Evolutionary conservation across 1,284 basidiomycete species (phyloP).

Genomic region (Puccinia horiana): DNA sequence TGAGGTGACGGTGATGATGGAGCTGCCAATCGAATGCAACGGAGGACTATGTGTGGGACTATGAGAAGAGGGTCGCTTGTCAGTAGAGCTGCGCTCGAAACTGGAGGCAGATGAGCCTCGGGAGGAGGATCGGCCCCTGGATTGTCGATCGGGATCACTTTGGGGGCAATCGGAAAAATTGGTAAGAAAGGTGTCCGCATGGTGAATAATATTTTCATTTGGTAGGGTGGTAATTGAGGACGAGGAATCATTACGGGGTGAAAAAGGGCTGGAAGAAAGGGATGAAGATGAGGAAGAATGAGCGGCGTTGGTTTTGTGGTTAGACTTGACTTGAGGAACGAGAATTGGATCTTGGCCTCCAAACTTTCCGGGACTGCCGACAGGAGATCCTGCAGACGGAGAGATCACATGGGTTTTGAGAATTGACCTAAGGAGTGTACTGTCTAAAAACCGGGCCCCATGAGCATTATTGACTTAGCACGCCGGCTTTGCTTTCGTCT

Average conservation of each 20-base stretch:
- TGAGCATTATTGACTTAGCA: conserved; percentile 42
- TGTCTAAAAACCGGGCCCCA: conserved; percentile 40
- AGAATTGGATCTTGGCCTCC: conserved; percentile 35
- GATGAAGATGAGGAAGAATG: conserved; percentile 45
- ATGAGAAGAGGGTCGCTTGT: conserved; percentile 39
- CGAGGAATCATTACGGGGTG: conserved; percentile 39
- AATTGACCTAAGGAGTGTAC: conserved; percentile 16
- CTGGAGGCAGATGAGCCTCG: conserved; percentile 48
- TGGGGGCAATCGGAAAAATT: background rate
- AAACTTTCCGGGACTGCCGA: conserved; percentile 5
- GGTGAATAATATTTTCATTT: background rate
- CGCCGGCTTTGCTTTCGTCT: conserved; percentile 22
- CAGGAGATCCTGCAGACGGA: background rate
- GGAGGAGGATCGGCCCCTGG: conserved; percentile 43
- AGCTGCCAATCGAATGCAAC: background rate
- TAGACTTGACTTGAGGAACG: conserved; percentile 47
- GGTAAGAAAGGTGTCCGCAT: background rate
- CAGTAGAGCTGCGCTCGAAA: conserved; percentile 42
- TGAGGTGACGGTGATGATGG: background rate
- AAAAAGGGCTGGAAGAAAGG: conserved; percentile 40
- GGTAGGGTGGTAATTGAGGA: conserved; percentile 16
- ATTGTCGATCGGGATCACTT: conserved; percentile 31
- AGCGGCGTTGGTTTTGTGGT: background rate
- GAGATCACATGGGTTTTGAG: conserved; percentile 27
- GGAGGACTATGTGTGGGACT: conserved; percentile 46